Conservation (phyloP, 345 rosid genomes). For the Syzygium grande region DNA sequence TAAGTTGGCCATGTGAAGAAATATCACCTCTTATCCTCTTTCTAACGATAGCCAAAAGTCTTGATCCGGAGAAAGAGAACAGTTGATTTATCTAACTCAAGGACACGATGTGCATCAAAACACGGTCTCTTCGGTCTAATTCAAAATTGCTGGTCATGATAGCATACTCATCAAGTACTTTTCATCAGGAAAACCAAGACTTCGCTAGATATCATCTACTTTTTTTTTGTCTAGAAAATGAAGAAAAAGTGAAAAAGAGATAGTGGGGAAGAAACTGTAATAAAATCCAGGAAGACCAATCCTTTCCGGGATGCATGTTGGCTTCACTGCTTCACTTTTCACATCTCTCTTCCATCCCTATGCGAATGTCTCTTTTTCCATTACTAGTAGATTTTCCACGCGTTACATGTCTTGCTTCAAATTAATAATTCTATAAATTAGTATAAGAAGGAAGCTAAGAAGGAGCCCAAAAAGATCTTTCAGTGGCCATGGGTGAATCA, state of each 20-base stretch:
- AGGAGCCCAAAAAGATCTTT: background rate
- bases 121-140: background rate
- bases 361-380: background rate
- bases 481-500: rapidly evolving
- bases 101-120: background rate
- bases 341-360: background rate
- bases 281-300: background rate
- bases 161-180: background rate
- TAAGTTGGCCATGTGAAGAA: too few relatives aligned
- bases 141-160: background rate
- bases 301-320: background rate
- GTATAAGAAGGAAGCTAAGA: background rate
- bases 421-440: too few relatives aligned
- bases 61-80: too few relatives aligned
- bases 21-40: too few relatives aligned
- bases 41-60: too few relatives aligned
- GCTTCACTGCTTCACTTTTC: background rate
- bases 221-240: background rate
- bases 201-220: too few relatives aligned
- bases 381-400: rapidly evolving
- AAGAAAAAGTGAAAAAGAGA: background rate
- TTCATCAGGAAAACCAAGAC: too few relatives aligned
- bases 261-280: too few relatives aligned
- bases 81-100: too few relatives aligned
- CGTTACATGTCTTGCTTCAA: too few relatives aligned